Evolutionary conservation across 371 early-diverging fungal genomes (phyloP), one percentile per base, ranked within the genome.

Genomic region (Actinomortierella ambigua): DNA sequence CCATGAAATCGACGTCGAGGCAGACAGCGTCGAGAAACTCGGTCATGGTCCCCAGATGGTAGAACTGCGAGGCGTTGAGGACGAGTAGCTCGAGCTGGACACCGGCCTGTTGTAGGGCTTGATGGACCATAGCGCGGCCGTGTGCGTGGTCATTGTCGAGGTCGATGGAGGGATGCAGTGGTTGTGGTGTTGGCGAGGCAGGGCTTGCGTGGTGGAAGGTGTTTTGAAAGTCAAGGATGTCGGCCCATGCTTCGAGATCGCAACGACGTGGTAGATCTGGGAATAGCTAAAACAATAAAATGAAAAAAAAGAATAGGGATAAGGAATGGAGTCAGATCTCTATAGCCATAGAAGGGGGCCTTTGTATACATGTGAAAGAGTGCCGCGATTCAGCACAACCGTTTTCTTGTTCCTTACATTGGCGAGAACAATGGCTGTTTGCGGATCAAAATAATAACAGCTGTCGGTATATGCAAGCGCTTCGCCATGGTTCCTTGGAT

Each of bases 161-260:
- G 40, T 47, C 27, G 9, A 40, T 7, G 15, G 23, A 23, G 28
- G 47, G 26, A 50, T 41, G 28, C 15, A 15, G n/a, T 24, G 23
- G 34, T 6, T n/a, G 28, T 52, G 49, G 41, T 1, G 9, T 41
- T 14, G 28, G 47, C 24, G 52, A 51, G 29, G 22, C 23, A 15
- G 1, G 42, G 17, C n/a, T n/a, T n/a, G n/a, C 6, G 46, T 39
- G 7, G 26, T 1, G 0, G 43, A 34, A 8, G 9, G 3, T 13
- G 14, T 63, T 44, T 27, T 65, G 67, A 48, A 73, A 68, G 44
- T 53, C 22, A 23, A 77, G 68, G 18, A 77, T 61, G 50, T 77
- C 77, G 34, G 75, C 73, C 77, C 77, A 77, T 26, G 77, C 77
- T 48, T 77, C 77, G 28, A 77, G 43, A 24, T 77, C 77, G 23